Evolutionary conservation across 345 rosid species (phyloP).

Genomic region (Pugionium dolabratum): DNA sequence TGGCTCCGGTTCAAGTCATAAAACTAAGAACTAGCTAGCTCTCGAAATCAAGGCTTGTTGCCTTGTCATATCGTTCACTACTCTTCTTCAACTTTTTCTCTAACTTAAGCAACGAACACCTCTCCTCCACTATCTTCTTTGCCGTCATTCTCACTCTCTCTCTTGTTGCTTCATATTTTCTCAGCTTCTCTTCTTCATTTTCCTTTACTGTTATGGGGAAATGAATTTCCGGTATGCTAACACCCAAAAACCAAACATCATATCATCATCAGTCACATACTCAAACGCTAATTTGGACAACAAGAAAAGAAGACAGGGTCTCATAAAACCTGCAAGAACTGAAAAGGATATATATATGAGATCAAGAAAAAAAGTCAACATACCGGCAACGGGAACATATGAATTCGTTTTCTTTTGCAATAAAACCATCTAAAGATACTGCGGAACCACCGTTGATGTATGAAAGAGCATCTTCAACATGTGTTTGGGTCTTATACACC

Average conservation of each 20-base stretch:
- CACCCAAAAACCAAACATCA: background rate
- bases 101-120: background rate
- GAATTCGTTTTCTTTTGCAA: slow-evolving; percentile 47
- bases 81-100: slow-evolving; percentile 18
- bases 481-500: slow-evolving; percentile 53
- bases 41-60: too few relatives aligned
- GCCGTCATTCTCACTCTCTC: background rate
- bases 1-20: too few relatives aligned
- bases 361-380: slow-evolving; percentile 1
- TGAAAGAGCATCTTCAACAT: slow-evolving; percentile 46
- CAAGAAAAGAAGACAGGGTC: background rate
- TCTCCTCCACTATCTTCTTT: slow-evolving; percentile 12
- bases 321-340: background rate
- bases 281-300: slow-evolving; percentile 1
- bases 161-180: slow-evolving; percentile 17
- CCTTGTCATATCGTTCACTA: background rate
- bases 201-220: slow-evolving; percentile 14
- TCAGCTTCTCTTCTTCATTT: slow-evolving; percentile 24
- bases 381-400: slow-evolving; percentile 53
- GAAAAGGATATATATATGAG: background rate
- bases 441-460: slow-evolving; percentile 44
- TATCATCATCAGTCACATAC: background rate
- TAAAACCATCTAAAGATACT: slow-evolving; percentile 67
- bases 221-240: slow-evolving; percentile 23
- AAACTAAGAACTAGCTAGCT: too few relatives aligned